Base-by-base conservation (phyloP, 495 filamentous ascomycete genomes). In the Daldinia childiae region DNA sequence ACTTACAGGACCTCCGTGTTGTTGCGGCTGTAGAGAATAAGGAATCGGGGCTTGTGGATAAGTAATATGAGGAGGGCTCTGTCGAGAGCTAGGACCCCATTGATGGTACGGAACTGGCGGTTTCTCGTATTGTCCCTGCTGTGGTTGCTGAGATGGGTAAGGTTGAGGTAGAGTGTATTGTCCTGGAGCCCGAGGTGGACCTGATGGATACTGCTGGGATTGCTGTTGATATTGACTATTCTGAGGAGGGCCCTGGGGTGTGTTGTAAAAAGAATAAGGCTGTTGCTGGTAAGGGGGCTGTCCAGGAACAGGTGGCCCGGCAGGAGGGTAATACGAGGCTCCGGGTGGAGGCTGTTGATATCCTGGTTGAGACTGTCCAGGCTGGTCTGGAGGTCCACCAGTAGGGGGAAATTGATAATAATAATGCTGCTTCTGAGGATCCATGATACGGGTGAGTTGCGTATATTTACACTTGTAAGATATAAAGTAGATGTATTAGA, bases 61-160 rank as follows among this genome's bases (percentile, higher is more conserved):
- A 6, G 34, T 32, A 45, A 48, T 65, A 3, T 36, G 41, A 21
- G n/a, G 54, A n/a, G 29, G 29, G 29, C 43, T 11, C 39, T 38
- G 68, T n/a, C 50, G 64, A 11, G 26, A 5, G 29, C 56, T 56
- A 26, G 68, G 68, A 32, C 56, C 56, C 43, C 51, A 65, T 56
- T 65, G 67, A 7, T 30, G 50, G 57, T 71, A 65, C 8, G 39
- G 55, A 27, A 45, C 19, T 15, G 67, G 48, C 5, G 55, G 61
- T 17, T 70, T 55, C 4, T 56, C 63, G 43, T 71, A 76, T 41
- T 68, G 73, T 56, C 54, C 66, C 54, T 76, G 55, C n/a, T 69
- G 74, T 19, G 82, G 76, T 24, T 82, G 81, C 43, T 76, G 77
- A 52, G 81, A 79, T 51, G 71, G 75, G 68, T 73, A 73, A 32